Evolutionary conservation across 306 rosid genomes (phyloP).

Genomic region (Mimosa pudica): DNA sequence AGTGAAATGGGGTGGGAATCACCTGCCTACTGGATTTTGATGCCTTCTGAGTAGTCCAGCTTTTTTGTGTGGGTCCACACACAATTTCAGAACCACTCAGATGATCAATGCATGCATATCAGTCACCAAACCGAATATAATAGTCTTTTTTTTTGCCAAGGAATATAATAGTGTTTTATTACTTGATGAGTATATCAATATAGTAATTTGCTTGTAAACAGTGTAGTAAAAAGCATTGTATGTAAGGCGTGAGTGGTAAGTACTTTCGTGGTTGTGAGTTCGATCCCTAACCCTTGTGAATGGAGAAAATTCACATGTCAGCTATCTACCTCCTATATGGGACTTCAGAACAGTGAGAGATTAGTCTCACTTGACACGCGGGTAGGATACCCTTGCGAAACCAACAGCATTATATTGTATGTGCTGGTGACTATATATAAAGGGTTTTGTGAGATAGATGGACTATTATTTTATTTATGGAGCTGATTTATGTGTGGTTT

Average conservation of each 20-base stretch:
- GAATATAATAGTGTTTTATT: conserved; percentile 3
- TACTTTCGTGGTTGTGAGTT: no score
- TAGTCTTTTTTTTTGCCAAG: background rate
- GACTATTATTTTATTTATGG: background rate
- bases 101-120: background rate
- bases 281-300: no score
- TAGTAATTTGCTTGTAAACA: background rate
- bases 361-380: no score
- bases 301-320: no score
- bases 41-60: conserved; percentile 23
- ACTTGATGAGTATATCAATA: background rate
- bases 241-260: no score
- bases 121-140: conserved; percentile 5
- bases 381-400: no score
- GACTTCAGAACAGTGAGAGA: no score
- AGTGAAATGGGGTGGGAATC: conserved; percentile 36
- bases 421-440: background rate
- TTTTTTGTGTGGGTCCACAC: background rate
- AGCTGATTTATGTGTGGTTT: background rate
- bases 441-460: background rate
- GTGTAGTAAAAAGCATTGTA: background rate
- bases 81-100: conserved; percentile 24
- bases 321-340: no score
- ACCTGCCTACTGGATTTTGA: conserved; percentile 25
- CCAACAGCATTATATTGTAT: no score